phyloP scores from a whole-genome alignment of 2,329 filamentous ascomycete genomes.

The Penicillium sp. region DNA sequence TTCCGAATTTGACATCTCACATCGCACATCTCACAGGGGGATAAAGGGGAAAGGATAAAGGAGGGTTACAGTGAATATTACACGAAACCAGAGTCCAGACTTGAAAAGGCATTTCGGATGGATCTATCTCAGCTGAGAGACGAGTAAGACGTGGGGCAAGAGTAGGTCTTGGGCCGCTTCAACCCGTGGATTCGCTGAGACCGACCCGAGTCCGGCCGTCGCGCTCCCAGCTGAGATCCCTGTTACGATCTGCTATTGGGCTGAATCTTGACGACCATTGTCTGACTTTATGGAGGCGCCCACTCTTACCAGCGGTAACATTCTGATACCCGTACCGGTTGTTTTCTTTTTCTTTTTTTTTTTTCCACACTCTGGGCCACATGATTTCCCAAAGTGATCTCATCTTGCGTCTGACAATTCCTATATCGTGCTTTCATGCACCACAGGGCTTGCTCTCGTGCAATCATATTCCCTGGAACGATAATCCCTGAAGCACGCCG shows the following conservation, averaged over 20 bases:
- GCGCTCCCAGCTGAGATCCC: slow-evolving; percentile 33
- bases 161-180: slow-evolving; percentile 29
- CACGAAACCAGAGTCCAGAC: slow-evolving; percentile 4
- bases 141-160: slow-evolving; percentile 29
- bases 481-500: slow-evolving; percentile 17
- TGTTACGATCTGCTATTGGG: slow-evolving; percentile 40
- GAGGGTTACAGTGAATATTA: slow-evolving; percentile 5
- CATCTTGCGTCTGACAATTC: slow-evolving; percentile 13
- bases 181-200: slow-evolving; percentile 29
- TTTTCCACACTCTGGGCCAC: background rate
- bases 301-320: slow-evolving; percentile 1
- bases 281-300: slow-evolving; percentile 33
- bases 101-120: slow-evolving; percentile 7
- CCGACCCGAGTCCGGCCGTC: slow-evolving; percentile 27
- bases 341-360: background rate
- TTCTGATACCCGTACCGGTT: background rate
- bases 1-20: slow-evolving; percentile 1
- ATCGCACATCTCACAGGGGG: slow-evolving; percentile 5
- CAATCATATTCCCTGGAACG: slow-evolving; percentile 11
- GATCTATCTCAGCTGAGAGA: slow-evolving; percentile 33
- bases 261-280: slow-evolving; percentile 31
- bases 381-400: slow-evolving; percentile 15
- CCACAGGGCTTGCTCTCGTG: slow-evolving; percentile 7
- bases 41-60: background rate
- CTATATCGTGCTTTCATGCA: slow-evolving; percentile 10